A percentile compares a stretch with the other conserved stretches of the same genome.
Conservation (phyloP, 129 eudicot species). For the Ambrosia artemisiifolia region DNA sequence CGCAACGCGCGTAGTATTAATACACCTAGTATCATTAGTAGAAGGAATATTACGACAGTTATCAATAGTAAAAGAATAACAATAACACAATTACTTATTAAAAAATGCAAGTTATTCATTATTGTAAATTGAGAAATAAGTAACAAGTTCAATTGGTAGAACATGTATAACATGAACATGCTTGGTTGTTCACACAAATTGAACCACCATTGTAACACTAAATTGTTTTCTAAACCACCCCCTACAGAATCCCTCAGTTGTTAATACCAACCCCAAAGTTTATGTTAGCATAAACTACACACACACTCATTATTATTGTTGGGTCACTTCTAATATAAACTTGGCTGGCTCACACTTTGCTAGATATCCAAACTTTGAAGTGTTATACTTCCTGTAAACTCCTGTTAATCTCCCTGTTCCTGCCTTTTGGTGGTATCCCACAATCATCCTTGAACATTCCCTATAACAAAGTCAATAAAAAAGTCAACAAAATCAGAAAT, state of each 20-base stretch:
- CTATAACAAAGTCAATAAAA: constrained; percentile 31
- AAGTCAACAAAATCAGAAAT: constrained; percentile 1
- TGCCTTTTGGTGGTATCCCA: constrained; percentile 66
- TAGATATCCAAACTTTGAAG: constrained; percentile 68
- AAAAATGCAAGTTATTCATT: constrained; percentile 8
- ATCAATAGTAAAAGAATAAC: constrained; percentile 23
- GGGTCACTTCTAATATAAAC: constrained; percentile 36
- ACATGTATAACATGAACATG: constrained; percentile 35
- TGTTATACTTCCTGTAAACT: constrained; percentile 73
- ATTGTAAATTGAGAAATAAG: constrained; percentile 30
- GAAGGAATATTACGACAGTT: too few relatives aligned
- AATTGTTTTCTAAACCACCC: constrained; percentile 24
- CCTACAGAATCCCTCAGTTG: constrained; percentile 25
- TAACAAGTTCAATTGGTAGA: constrained; percentile 29
- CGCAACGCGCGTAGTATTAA: too few relatives aligned
- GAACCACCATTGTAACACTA: constrained; percentile 38
- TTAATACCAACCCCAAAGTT: constrained; percentile 25
- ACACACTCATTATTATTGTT: constrained; percentile 7
- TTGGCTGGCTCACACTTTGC: constrained; percentile 75
- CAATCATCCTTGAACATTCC: constrained; percentile 78
- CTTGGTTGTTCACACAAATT: constrained; percentile 32
- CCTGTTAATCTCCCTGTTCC: constrained; percentile 78
- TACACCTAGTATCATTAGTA: too few relatives aligned
- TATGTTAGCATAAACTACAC: constrained; percentile 25
- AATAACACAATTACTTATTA: neutral